Percentiles rank a stretch among this genome's conserved stretches.
Conservation (phyloP, 495 filamentous ascomycete species). For the Trichoderma reesei region DNA sequence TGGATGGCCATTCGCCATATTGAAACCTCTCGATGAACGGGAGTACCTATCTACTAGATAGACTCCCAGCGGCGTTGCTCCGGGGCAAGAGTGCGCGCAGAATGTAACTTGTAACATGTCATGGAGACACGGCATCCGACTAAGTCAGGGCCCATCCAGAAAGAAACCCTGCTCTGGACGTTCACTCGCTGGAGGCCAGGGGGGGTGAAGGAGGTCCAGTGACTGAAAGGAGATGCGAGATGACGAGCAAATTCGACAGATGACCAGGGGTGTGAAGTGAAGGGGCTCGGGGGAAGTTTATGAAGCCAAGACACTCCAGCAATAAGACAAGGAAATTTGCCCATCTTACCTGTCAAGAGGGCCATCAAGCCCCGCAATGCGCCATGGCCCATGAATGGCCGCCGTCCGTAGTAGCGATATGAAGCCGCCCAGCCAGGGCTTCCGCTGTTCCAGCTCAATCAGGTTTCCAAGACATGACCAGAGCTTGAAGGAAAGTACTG, state of each 20-base stretch:
- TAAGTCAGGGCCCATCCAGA: background rate
- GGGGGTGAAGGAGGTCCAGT: slow-evolving; percentile 24
- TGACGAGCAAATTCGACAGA: slow-evolving; percentile 18
- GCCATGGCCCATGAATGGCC: slow-evolving; percentile 59
- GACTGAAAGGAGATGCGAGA: slow-evolving; percentile 30
- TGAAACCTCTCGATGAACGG: slow-evolving; percentile 9
- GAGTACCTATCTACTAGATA: slow-evolving; percentile 3
- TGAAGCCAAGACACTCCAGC: background rate
- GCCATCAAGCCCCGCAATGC: slow-evolving; percentile 62
- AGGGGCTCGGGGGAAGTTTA: background rate
- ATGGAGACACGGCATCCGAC: background rate
- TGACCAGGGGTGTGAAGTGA: slow-evolving; percentile 12
- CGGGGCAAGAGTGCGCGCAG: slow-evolving; percentile 29
- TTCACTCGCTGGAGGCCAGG: slow-evolving; percentile 19
- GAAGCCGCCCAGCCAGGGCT: slow-evolving; percentile 76
- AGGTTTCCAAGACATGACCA: slow-evolving; percentile 62
- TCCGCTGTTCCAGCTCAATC: slow-evolving; percentile 59
- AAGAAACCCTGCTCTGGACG: slow-evolving; percentile 16
- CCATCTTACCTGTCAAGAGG: slow-evolving; percentile 77
- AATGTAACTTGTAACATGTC: slow-evolving; percentile 17
- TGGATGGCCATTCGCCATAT: background rate
- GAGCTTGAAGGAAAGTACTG: slow-evolving; percentile 63
- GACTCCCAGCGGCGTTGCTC: slow-evolving; percentile 15
- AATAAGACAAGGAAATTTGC: slow-evolving; percentile 21
- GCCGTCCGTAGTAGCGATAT: slow-evolving; percentile 64